These are phyloP conservation scores for Suillus alpinus DNA, from an alignment of 768 basidiomycete genomes.

Conservation along the genomic window DNA sequence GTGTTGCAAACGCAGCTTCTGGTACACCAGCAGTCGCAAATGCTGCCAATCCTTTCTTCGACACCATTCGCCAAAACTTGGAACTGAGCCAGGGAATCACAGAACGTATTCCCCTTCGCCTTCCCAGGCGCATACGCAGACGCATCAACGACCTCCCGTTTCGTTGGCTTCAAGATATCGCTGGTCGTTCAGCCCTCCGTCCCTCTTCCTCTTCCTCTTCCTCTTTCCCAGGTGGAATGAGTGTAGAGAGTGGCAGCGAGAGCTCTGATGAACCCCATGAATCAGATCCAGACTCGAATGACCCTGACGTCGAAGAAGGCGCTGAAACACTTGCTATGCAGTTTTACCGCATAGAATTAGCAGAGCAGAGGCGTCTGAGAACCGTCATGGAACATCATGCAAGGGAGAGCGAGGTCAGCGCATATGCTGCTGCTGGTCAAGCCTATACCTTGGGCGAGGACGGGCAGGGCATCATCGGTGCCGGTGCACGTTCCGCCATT, in stretches of 20 bases:
- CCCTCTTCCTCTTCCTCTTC: slow-evolving; percentile 1
- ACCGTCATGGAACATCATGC: slow-evolving; percentile 91
- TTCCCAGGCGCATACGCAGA: slow-evolving; percentile 46
- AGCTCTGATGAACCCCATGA: slow-evolving; percentile 32
- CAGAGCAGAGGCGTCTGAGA: slow-evolving; percentile 85
- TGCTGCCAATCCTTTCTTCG: slow-evolving; percentile 85
- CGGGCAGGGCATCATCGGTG: background rate
- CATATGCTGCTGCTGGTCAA: slow-evolving; percentile 2
- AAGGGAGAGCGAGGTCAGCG: slow-evolving; percentile 44
- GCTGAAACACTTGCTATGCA: slow-evolving; percentile 85
- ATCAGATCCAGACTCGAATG: slow-evolving; percentile 32
- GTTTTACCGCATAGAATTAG: slow-evolving; percentile 89
- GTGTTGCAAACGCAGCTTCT: slow-evolving; percentile 19
- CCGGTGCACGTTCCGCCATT: background rate
- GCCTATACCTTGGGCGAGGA: slow-evolving; percentile 7
- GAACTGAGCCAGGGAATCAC: slow-evolving; percentile 75
- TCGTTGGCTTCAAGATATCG: slow-evolving; percentile 74
- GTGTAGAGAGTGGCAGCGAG: slow-evolving; percentile 29
- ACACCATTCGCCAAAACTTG: slow-evolving; percentile 84
- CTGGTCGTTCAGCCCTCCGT: slow-evolving; percentile 43
- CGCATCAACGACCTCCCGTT: slow-evolving; percentile 78
- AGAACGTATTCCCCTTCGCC: slow-evolving; percentile 75
- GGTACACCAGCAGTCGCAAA: slow-evolving; percentile 22
- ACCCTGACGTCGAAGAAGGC: slow-evolving; percentile 57
- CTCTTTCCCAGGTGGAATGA: slow-evolving; percentile 15